Base-by-base conservation (phyloP, 495 filamentous ascomycete species). In the Hypoxylon lenormandii region DNA sequence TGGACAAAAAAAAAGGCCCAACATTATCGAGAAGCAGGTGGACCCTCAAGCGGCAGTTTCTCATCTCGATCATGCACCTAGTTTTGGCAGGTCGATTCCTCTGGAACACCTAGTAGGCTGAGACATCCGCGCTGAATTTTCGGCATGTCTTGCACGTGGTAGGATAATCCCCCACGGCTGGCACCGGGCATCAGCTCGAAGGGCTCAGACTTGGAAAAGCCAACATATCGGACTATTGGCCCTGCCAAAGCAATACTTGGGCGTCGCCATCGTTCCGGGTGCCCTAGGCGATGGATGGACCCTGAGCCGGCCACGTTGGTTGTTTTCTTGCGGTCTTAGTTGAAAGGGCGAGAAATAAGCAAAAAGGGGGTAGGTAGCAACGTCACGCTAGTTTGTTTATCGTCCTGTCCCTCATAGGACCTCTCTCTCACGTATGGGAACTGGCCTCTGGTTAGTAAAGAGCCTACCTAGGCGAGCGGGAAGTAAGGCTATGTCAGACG, bases 271-370 rank as follows among this genome's bases (percentile, higher is more conserved):
- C 23, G 10, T 60, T 60, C 68, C 62, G 55, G 40, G 60, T 13
- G 2, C 2, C 23, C 36, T 16, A 64, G 49, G 11, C 40, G 38
- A 62, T 66, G 38, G 57, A 66, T 54, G 62, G 52, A 66, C 68
- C 68, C 57, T 66, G 53, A 63, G 52, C 22, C 45, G 57, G 47
- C 62, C 68, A 71, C 68, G 68, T 71, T 66, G 68, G 43, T 16
- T 15, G 61, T 42, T 28, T 28, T 11, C 10, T 8, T 43, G 51
- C 36, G 47, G 23, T 49, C 38, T 66, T 37, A 66, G 45, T 53
- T 22, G 51, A 16, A 23, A 57, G 46, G 51, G 28, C 15, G 26
- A 47, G 55, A 45, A 38, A 47, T 7, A 54, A 60, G 45, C 22
- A 49, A 16, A 49, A 51, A 38, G 33, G 53, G 28, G 11, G 19